Evolutionary conservation across 176 grass and related monocot species (phyloP).

Genomic region (bread wheat (Triticum aestivum)): DNA sequence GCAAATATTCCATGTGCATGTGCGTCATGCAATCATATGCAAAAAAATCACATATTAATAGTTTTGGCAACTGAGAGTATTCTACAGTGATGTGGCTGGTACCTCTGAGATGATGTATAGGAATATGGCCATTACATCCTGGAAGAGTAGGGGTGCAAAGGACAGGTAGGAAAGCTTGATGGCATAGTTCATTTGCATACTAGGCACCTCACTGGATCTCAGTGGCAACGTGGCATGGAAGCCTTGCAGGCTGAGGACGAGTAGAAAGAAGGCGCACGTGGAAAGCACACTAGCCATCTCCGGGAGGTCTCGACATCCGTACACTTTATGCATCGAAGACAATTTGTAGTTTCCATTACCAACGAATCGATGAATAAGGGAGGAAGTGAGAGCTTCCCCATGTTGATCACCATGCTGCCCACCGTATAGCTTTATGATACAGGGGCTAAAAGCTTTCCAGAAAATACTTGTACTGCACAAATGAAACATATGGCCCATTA

Average conservation of each 20-base stretch:
- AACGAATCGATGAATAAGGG: neutral
- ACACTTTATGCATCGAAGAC: neutral
- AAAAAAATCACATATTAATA: too few relatives aligned
- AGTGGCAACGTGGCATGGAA: neutral
- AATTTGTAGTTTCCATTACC: neutral
- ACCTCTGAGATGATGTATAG: neutral
- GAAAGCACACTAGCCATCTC: neutral
- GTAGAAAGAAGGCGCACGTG: neutral
- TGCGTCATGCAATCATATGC: too few relatives aligned
- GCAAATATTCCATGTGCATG: too few relatives aligned
- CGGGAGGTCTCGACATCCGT: neutral
- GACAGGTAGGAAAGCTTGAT: neutral
- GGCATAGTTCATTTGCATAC: neutral
- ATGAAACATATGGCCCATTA: too few relatives aligned
- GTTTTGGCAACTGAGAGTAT: too few relatives aligned
- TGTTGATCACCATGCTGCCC: neutral
- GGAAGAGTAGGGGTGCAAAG: neutral
- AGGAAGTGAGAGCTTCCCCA: neutral
- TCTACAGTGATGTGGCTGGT: neutral
- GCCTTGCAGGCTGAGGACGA: conserved; percentile 2
- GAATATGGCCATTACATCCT: neutral
- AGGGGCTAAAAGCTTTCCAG: neutral
- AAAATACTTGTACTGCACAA: neutral
- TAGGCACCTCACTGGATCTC: neutral
- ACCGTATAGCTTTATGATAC: neutral